A percentile compares a stretch with the other conserved stretches of the same genome.
phyloP scores from a whole-genome alignment of 257 asterid genomes.

The Nicotiana noctiflora region DNA sequence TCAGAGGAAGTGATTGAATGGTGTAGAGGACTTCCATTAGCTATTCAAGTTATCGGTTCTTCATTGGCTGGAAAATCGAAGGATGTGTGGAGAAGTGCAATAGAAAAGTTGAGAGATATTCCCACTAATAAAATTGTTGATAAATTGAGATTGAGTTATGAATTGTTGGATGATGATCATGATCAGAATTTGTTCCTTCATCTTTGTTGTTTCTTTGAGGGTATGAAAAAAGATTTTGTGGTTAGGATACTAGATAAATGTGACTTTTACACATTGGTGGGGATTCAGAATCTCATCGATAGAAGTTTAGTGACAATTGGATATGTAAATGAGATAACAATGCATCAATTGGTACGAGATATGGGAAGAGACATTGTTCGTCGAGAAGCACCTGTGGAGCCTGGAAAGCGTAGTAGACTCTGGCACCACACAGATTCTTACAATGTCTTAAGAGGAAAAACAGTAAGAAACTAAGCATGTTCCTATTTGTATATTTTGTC shows the following conservation, averaged over 20 bases:
- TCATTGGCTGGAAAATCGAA: not conserved
- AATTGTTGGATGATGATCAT: constrained; percentile 13
- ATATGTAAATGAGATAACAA: not conserved
- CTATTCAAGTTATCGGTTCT: constrained; percentile 15
- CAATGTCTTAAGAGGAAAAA: not conserved
- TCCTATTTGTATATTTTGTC: not conserved
- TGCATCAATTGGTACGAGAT: not conserved
- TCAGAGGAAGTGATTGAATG: not conserved
- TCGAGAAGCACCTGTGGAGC: constrained; percentile 3
- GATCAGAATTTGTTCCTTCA: constrained; percentile 9
- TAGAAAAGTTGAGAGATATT: constrained; percentile 6
- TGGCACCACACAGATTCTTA: not conserved
- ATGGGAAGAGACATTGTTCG: constrained; percentile 21
- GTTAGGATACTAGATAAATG: not conserved
- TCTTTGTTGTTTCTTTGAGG: constrained; percentile 2
- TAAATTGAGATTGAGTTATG: constrained; percentile 9
- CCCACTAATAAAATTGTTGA: constrained; percentile 5
- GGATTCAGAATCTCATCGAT: constrained; percentile 7
- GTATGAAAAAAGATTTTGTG: not conserved
- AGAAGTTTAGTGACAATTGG: constrained; percentile 4
- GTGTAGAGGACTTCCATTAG: constrained; percentile 11
- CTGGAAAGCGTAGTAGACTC: constrained; percentile 14
- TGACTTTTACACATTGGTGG: constrained; percentile 2
- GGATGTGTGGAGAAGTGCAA: not conserved
- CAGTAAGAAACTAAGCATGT: not conserved